These are phyloP conservation scores for Suhomyces taliae DNA, from an alignment of 1,139 yeast genomes.

Conservation along the genomic window DNA sequence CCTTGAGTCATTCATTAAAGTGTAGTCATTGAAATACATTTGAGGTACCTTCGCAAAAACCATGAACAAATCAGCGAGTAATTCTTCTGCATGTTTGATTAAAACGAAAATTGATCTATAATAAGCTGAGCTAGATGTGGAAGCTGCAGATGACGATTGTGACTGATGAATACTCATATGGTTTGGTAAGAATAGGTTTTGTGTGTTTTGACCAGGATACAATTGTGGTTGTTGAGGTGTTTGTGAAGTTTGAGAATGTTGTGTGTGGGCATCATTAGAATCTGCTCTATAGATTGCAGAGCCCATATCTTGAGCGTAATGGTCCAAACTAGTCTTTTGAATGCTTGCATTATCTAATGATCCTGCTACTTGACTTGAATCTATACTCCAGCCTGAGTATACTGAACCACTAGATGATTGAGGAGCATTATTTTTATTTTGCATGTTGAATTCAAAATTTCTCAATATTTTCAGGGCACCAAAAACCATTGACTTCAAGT, in stretches of 20 bases:
- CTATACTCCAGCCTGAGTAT: conserved; percentile 13
- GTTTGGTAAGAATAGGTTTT: not conserved
- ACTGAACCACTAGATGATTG: conserved; percentile 12
- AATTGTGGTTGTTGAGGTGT: not conserved
- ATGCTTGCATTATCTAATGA: conserved; percentile 2
- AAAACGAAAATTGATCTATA: conserved; percentile 3
- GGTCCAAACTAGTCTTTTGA: conserved; percentile 15
- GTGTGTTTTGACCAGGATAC: not conserved
- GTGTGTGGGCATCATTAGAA: conserved; percentile 2
- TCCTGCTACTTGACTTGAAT: conserved; percentile 7
- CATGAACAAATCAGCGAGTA: conserved; percentile 37
- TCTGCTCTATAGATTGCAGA: not conserved
- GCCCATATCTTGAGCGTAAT: conserved; percentile 12
- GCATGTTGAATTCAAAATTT: conserved; percentile 18
- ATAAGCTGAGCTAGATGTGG: conserved; percentile 6
- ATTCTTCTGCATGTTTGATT: conserved; percentile 11
- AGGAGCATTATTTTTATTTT: conserved; percentile 1
- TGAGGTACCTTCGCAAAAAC: conserved; percentile 38
- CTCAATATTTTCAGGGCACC: conserved; percentile 32
- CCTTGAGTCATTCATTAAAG: conserved; percentile 23
- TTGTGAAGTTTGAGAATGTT: conserved; percentile 1
- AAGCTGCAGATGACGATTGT: conserved; percentile 6
- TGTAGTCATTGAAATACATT: conserved; percentile 33
- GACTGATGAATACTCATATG: conserved; percentile 2
- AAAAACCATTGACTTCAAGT: conserved; percentile 31